phyloP scores from a whole-genome alignment of 2,329 filamentous ascomycete genomes.

The Alternaria alternata region DNA sequence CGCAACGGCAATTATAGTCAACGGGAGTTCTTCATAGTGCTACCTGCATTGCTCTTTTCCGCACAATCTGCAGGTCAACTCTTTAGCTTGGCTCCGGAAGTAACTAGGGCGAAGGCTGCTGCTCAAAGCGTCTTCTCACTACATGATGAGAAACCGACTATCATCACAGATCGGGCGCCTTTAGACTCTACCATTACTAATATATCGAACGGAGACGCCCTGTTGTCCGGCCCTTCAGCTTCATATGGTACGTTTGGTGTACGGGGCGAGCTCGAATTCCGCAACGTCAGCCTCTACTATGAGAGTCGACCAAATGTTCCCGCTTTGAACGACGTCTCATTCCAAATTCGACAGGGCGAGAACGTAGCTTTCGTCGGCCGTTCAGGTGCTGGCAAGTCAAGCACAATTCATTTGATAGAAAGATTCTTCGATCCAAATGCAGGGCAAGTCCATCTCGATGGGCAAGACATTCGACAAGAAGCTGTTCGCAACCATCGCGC shows the following conservation, averaged over 20 bases:
- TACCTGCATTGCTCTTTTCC: conserved; percentile 57
- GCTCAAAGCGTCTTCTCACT: conserved; percentile 55
- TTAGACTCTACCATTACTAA: background rate
- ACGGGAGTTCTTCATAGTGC: conserved; percentile 56
- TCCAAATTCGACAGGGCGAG: conserved; percentile 50
- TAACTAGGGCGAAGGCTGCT: conserved; percentile 55
- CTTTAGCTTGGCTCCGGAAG: conserved; percentile 57
- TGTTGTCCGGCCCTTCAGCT: conserved; percentile 25
- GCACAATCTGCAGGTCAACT: conserved; percentile 58
- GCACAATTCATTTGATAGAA: conserved; percentile 57
- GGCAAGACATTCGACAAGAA: conserved; percentile 51
- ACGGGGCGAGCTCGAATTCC: conserved; percentile 45
- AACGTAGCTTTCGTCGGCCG: conserved; percentile 55
- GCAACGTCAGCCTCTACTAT: conserved; percentile 45
- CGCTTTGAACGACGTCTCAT: conserved; percentile 50
- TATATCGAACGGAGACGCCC: conserved; percentile 6
- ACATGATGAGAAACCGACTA: conserved; percentile 52
- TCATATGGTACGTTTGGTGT: conserved; percentile 31
- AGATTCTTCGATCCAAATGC: conserved; percentile 55
- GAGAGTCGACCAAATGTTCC: conserved; percentile 39
- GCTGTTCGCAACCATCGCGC: conserved; percentile 50
- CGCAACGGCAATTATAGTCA: conserved; percentile 53
- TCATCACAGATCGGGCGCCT: conserved; percentile 35
- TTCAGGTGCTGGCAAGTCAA: conserved; percentile 56
- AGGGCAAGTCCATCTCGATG: conserved; percentile 53